Conservation (phyloP, 148 eudicot genomes). For the Heliosperma pusillum region DNA sequence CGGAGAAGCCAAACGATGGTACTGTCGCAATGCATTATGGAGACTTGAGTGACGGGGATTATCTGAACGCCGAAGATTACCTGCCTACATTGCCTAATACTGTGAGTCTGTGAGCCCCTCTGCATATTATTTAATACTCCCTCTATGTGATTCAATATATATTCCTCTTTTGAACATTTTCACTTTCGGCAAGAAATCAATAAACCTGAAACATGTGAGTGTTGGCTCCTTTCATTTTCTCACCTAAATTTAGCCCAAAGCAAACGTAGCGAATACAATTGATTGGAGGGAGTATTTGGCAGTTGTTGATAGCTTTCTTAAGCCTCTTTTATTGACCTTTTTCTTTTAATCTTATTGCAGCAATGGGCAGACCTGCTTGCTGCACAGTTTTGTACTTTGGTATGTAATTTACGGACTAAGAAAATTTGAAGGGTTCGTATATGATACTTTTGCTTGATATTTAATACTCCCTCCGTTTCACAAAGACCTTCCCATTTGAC, state of each 20-base stretch:
- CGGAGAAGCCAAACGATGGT: slow-evolving; percentile 81
- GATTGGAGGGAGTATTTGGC: neutral
- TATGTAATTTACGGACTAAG: slow-evolving; percentile 32
- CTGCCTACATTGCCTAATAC: slow-evolving; percentile 84
- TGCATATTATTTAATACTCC: neutral
- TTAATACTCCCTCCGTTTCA: too few relatives aligned
- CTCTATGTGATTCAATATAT: neutral
- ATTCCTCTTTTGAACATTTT: neutral
- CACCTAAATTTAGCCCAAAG: neutral
- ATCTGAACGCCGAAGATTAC: slow-evolving; percentile 61
- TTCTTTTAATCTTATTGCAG: slow-evolving; percentile 44
- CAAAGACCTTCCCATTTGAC: too few relatives aligned
- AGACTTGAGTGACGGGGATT: slow-evolving; percentile 56
- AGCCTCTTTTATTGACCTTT: neutral
- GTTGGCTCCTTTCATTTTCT: too few relatives aligned
- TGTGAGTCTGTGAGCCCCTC: slow-evolving; percentile 79
- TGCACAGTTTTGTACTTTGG: slow-evolving; percentile 65
- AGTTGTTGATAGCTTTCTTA: neutral
- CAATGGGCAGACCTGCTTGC: slow-evolving; percentile 84
- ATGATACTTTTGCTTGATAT: neutral
- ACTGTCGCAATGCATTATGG: slow-evolving; percentile 79
- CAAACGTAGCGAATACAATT: neutral
- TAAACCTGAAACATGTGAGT: neutral
- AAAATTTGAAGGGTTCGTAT: neutral
- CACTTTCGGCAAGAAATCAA: neutral